Evolutionary conservation across 306 rosid genomes (phyloP).

Genomic region (Cyamopsis tetragonoloba): DNA sequence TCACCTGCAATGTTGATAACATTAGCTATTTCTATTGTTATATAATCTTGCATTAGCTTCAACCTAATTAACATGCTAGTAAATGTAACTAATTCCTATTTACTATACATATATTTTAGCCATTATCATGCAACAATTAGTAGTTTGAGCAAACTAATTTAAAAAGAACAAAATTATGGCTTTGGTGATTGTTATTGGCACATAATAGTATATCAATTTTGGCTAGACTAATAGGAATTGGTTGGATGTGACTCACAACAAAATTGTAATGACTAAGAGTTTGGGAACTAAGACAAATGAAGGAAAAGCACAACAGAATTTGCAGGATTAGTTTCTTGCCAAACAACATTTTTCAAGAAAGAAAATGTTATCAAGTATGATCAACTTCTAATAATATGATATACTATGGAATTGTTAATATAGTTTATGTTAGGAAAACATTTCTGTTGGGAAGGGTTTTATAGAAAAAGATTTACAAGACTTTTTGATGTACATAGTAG

Average conservation of each 20-base stretch:
- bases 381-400: not conserved
- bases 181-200: not conserved
- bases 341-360: constrained; percentile 13
- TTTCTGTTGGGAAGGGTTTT: not conserved
- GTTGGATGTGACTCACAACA: constrained; percentile 11
- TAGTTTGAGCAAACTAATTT: not conserved
- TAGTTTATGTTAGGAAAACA: not conserved
- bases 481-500: not conserved
- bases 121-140: not conserved
- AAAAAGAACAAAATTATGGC: not conserved
- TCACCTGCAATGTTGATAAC: constrained; percentile 22
- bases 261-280: constrained; percentile 3
- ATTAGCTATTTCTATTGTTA: not conserved
- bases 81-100: no score
- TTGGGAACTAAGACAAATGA: constrained; percentile 15
- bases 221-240: not conserved
- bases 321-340: constrained; percentile 10
- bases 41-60: not conserved
- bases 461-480: not conserved
- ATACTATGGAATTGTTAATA: not conserved
- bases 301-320: constrained; percentile 13
- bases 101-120: no score
- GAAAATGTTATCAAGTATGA: not conserved
- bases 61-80: not conserved
- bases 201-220: not conserved